Evolutionary conservation across 345 rosid genomes (phyloP), one percentile per base, ranked within the genome.

Genomic region (Hypericum perforatum): DNA sequence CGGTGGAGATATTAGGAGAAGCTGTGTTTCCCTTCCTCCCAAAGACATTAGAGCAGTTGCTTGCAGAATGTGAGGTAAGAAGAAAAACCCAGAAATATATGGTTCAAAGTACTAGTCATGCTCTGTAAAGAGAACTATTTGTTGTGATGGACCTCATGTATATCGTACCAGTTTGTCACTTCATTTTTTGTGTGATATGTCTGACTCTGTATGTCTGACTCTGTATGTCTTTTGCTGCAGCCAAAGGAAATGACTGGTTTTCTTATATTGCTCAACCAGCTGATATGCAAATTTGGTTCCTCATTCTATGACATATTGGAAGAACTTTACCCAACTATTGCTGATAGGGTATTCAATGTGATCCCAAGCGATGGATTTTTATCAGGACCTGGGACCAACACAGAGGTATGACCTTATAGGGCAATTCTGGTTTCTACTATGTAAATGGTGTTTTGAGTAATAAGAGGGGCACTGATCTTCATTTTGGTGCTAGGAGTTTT

Each of bases 1-100:
- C 87, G 96, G 95, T 88, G 65, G 96, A 92, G 59, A 85, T 94
- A 9, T 75, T 92, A 38, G 98, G 98, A 56, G 67, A 82, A 57
- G 80, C 86, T 5, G 96, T 92, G 43, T 87, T 92, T 63, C 98
- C 98, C 37, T 88, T 64, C 72, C 98, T 88, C 10, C 98, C 98
- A 14, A 88, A 76, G 79, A 94, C 95, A 66, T 55, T 92, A 70
- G 90, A 69, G 66, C 95, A 88, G 54, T 76, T 92, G 69, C 95
- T 85, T 70, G 82, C 83, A 13, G 95, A 88, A 65, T 80, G 84
- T 65, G 95, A 88, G 98, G 98, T 92, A 83, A 11, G 59, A 8
- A 22, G 32, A 22, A 22, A 22, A 22, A 22, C 32, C 32, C 32
- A 22, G n/a, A 22, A 4, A 22, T 1, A 22, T 22, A 22, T 22